Conservation (phyloP, 306 rosid species). For the Hylodesmum podocarpum region DNA sequence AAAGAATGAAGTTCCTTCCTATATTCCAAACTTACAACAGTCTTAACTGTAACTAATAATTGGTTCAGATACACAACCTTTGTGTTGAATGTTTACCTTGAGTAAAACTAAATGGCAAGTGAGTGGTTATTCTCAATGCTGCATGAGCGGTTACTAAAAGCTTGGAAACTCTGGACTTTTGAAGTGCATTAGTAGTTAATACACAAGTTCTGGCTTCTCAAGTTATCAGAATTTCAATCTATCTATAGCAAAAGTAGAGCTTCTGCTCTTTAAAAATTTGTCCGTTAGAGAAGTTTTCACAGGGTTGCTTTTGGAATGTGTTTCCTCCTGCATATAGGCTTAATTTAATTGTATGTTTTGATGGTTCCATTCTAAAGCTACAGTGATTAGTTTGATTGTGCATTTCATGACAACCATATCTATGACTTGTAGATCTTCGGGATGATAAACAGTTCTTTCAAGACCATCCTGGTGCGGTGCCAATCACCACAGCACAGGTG, state of each 20-base stretch:
- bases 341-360: constrained; percentile 14
- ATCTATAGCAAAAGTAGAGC: neutral
- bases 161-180: constrained; percentile 12
- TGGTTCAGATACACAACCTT: constrained; percentile 6
- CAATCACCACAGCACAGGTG: constrained; percentile 92
- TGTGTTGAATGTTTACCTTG: neutral
- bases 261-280: neutral
- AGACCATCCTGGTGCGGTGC: constrained; percentile 88
- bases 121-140: constrained; percentile 5
- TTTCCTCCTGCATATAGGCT: neutral
- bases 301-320: constrained; percentile 15
- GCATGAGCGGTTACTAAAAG: neutral
- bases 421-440: constrained; percentile 73
- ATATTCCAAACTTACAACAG: constrained; percentile 14
- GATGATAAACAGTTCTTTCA: constrained; percentile 82
- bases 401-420: constrained; percentile 36
- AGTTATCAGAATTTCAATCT: constrained; percentile 1
- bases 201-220: neutral
- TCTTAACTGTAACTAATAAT: neutral
- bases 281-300: neutral
- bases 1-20: constrained; percentile 14
- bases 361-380: neutral
- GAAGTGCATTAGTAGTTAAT: neutral
- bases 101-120: constrained; percentile 4
- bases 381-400: constrained; percentile 11